These are phyloP conservation scores for Taxillus chinensis DNA, from an alignment of 164 flowering plant species.

Conservation along the genomic window DNA sequence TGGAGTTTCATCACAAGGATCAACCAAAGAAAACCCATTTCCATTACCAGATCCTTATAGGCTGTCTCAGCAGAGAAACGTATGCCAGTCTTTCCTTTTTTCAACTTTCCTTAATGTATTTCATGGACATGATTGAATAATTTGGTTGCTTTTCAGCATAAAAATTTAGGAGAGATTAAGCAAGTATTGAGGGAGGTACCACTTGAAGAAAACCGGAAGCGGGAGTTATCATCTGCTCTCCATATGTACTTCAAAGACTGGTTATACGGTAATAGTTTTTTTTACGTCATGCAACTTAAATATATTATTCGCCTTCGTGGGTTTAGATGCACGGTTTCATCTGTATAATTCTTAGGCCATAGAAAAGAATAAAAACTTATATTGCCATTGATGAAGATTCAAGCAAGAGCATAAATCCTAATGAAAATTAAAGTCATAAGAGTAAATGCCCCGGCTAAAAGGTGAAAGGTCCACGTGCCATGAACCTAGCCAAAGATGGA, in stretches of 20 bases:
- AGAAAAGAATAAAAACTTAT: neutral
- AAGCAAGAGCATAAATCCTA: too few relatives aligned
- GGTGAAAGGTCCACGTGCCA: too few relatives aligned
- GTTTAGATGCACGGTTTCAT: neutral
- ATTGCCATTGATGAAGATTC: too few relatives aligned
- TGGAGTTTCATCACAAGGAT: conserved; percentile 41
- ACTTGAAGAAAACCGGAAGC: conserved; percentile 72
- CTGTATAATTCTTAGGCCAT: neutral
- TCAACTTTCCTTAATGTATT: too few relatives aligned
- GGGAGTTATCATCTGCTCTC: conserved; percentile 73
- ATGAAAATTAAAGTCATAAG: too few relatives aligned
- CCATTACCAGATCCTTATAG: conserved; percentile 67
- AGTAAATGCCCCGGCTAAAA: too few relatives aligned
- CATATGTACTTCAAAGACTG: conserved; percentile 90
- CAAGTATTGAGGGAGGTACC: conserved; percentile 63
- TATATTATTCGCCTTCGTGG: neutral
- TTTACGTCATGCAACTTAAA: too few relatives aligned
- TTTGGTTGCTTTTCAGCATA: conserved; percentile 33
- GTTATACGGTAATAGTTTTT: conserved; percentile 60
- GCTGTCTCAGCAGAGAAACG: conserved; percentile 72
- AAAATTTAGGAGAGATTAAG: conserved; percentile 60
- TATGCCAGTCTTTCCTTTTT: conserved; percentile 19
- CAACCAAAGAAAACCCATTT: conserved; percentile 78
- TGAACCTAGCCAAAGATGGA: too few relatives aligned
- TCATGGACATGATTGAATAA: neutral